These are phyloP conservation scores for Barnettozyma pratensis DNA, from an alignment of 805 yeast genomes.

Conservation along the genomic window DNA sequence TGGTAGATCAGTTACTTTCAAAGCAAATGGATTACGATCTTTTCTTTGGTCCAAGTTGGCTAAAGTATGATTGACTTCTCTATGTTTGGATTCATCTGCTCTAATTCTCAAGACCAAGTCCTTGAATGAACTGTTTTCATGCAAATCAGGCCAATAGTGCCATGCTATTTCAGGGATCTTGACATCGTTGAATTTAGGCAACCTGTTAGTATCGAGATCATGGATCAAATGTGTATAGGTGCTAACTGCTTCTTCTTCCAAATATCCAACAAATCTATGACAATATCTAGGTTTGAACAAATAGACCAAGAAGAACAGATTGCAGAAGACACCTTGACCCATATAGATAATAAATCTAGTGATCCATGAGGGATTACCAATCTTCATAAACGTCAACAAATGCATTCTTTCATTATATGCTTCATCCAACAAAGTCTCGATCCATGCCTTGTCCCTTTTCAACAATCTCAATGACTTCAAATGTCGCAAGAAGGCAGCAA, in stretches of 20 bases:
- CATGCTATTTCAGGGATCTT: slow-evolving; percentile 55
- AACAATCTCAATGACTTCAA: slow-evolving; percentile 57
- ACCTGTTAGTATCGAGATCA: slow-evolving; percentile 44
- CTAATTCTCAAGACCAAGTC: slow-evolving; percentile 59
- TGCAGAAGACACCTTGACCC: slow-evolving; percentile 71
- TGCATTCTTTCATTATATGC: slow-evolving; percentile 81
- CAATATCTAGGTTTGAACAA: slow-evolving; percentile 57
- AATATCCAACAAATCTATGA: slow-evolving; percentile 72
- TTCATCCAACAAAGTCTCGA: slow-evolving; percentile 67
- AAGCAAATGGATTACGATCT: slow-evolving; percentile 68
- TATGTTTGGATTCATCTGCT: slow-evolving; percentile 75
- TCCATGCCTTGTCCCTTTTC: slow-evolving; percentile 67
- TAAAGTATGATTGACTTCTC: slow-evolving; percentile 75
- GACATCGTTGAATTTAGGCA: slow-evolving; percentile 42
- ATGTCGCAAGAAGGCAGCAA: slow-evolving; percentile 68
- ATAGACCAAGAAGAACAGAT: slow-evolving; percentile 56
- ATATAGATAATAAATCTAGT: slow-evolving; percentile 48
- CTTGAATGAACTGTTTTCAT: slow-evolving; percentile 44
- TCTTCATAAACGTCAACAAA: slow-evolving; percentile 58
- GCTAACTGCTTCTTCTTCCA: slow-evolving; percentile 71
- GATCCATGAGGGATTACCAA: slow-evolving; percentile 58
- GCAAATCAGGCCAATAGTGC: slow-evolving; percentile 54
- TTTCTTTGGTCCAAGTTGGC: slow-evolving; percentile 49
- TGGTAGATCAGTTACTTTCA: slow-evolving; percentile 28
- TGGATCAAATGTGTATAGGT: slow-evolving; percentile 60